A percentile compares a stretch with the other conserved stretches of the same genome.
These are phyloP conservation scores for Scedosporium apiospermum DNA, from an alignment of 2,329 filamentous ascomycete genomes.

Conservation along the genomic window DNA sequence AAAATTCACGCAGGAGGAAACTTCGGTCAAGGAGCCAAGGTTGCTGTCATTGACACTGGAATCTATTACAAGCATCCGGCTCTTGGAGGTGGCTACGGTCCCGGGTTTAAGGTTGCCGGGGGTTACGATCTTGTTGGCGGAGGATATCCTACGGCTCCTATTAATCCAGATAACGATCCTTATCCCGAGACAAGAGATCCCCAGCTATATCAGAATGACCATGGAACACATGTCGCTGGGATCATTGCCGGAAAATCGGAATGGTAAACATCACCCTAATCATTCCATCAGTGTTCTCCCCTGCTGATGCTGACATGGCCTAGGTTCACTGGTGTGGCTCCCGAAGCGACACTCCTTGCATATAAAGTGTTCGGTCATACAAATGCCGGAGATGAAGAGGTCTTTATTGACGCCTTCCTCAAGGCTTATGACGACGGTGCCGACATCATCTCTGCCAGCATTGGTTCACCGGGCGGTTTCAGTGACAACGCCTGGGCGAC, in stretches of 20 bases:
- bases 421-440: conserved; percentile 21
- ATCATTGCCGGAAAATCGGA: conserved; percentile 14
- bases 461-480: conserved; percentile 28
- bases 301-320: background rate
- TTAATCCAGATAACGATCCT: conserved; percentile 6
- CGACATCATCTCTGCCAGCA: conserved; percentile 34
- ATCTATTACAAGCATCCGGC: conserved; percentile 26
- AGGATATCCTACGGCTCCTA: background rate
- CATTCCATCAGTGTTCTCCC: background rate
- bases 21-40: conserved; percentile 24
- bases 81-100: conserved; percentile 28
- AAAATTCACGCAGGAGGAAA: conserved; percentile 26
- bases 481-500: conserved; percentile 31
- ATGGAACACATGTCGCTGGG: conserved; percentile 26
- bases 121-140: conserved; percentile 28
- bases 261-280: background rate
- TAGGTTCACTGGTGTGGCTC: conserved; percentile 14
- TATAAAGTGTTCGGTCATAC: conserved; percentile 11
- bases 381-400: conserved; percentile 16
- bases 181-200: conserved; percentile 5
- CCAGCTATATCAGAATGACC: conserved; percentile 13
- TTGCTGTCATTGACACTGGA: conserved; percentile 30
- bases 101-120: conserved; percentile 26
- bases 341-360: conserved; percentile 12
- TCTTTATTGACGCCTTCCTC: conserved; percentile 24